Conservation (phyloP, 768 basidiomycete species). For the Pluteus cervinus region DNA sequence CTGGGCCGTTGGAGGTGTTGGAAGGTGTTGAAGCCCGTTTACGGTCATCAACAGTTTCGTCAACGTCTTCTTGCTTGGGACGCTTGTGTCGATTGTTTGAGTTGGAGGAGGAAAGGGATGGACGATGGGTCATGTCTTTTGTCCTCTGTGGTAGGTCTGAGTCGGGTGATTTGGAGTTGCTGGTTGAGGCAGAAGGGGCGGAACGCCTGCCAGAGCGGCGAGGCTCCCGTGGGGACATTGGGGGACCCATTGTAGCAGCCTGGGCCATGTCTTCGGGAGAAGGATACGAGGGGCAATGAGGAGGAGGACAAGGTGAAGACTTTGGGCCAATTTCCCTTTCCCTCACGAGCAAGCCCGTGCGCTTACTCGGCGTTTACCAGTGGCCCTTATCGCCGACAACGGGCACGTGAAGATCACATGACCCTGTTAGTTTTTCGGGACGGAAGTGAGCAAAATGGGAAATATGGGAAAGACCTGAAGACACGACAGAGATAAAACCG, state of each 20-base stretch:
- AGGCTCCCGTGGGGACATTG: conserved; percentile 70
- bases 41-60: conserved; percentile 53
- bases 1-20: conserved; percentile 21
- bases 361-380: too few relatives aligned
- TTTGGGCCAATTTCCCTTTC: background rate
- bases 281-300: conserved; percentile 6
- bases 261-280: conserved; percentile 46
- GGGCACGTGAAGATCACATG: too few relatives aligned
- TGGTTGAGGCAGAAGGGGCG: conserved; percentile 57
- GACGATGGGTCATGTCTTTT: conserved; percentile 37
- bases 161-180: conserved; percentile 70
- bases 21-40: conserved; percentile 35
- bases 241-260: conserved; percentile 68
- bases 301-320: background rate
- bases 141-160: conserved; percentile 53
- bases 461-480: too few relatives aligned
- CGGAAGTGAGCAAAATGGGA: too few relatives aligned
- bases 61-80: conserved; percentile 68
- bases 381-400: too few relatives aligned
- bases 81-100: conserved; percentile 47
- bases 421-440: too few relatives aligned
- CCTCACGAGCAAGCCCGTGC: conserved; percentile 1
- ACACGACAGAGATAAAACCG: too few relatives aligned
- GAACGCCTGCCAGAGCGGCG: conserved; percentile 74
- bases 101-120: conserved; percentile 31